Base-by-base conservation (phyloP, 768 basidiomycete genomes). In the Suillus alpinus region DNA sequence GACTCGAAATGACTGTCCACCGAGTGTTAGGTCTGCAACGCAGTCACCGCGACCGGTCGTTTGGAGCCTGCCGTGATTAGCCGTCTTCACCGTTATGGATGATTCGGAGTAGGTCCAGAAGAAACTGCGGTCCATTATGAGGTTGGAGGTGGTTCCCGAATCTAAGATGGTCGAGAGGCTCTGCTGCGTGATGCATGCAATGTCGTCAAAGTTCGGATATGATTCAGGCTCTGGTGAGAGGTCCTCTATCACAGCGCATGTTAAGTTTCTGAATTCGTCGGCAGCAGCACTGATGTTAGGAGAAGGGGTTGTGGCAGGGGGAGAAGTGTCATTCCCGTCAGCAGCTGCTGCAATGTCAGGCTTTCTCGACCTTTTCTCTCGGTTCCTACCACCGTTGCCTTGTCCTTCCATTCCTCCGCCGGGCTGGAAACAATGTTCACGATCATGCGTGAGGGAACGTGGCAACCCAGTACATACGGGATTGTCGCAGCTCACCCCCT, bases 391-490 rank as follows among this genome's bases (percentile, higher is more conserved):
- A 4, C 9, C 41, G n/a, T n/a, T n/a, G 9, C 26, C 20, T 40
- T 60, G 59, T 3, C 53, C 53, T 20, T 39, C 60, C 60, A 61
- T 61, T 16, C 60, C 60, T 7, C 60, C 55, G 20, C 60, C 44
- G n/a, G 60, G 34, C 16, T 57, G 34, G 16, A 29, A 56, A 16
- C 60, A 61, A 32, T 60, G 59, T 1, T 34, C 50, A 6, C 4
- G 20, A 34, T 56, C 43, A 31, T 60, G 59, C 9, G 32, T 53
- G 7, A n/a, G 16, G 8, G 26, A 32, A n/a, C 29, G 16, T 9
- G 23, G 39, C 0, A 29, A 20, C 1, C 31, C 34, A 5, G 37
- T 6, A 8, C 52, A 41, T 9, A 23, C 49, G 9, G 31, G 31
- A 6, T 47, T 50, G 36, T 50, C 36, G 26, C 46, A 52, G 6